Percentiles rank a stretch among this genome's conserved stretches.
phyloP scores from a whole-genome alignment of 2,329 filamentous ascomycete species.

The Hypoxylon sp. region DNA sequence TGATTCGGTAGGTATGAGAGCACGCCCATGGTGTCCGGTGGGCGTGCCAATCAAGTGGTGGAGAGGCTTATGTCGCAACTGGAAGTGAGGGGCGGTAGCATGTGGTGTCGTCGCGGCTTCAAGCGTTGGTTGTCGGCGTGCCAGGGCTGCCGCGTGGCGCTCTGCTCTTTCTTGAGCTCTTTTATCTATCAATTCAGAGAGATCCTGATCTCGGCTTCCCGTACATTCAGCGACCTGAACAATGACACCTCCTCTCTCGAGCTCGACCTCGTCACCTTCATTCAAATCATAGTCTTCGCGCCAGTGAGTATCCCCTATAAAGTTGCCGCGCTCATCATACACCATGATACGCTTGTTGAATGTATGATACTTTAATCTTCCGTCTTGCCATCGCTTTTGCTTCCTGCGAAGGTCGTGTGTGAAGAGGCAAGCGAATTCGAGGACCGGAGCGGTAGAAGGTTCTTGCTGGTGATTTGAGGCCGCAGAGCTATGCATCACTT shows the following conservation, averaged over 20 bases:
- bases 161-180: conserved; percentile 70
- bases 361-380: conserved; percentile 85
- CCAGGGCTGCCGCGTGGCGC: conserved; percentile 62
- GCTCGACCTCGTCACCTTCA: conserved; percentile 84
- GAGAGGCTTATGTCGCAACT: conserved; percentile 61
- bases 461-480: conserved; percentile 40
- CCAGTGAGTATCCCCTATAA: conserved; percentile 89
- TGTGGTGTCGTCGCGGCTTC: conserved; percentile 53
- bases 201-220: conserved; percentile 81
- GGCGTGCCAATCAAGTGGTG: conserved; percentile 76
- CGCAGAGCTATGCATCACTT: conserved; percentile 46
- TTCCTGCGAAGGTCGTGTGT: conserved; percentile 89
- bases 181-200: conserved; percentile 82
- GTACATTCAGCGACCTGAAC: conserved; percentile 85
- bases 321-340: conserved; percentile 84
- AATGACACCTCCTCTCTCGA: conserved; percentile 81
- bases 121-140: conserved; percentile 51
- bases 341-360: conserved; percentile 95
- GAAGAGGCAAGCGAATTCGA: conserved; percentile 88
- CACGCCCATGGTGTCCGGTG: conserved; percentile 74
- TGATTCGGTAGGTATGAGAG: conserved; percentile 69
- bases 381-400: conserved; percentile 95
- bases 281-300: conserved; percentile 76
- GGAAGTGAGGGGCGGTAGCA: conserved; percentile 53
- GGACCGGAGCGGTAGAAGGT: conserved; percentile 71